Percentiles rank a stretch among this genome's conserved stretches.
phyloP scores from a whole-genome alignment of 2,329 filamentous ascomycete genomes.

The Byssochlamys sp. region DNA sequence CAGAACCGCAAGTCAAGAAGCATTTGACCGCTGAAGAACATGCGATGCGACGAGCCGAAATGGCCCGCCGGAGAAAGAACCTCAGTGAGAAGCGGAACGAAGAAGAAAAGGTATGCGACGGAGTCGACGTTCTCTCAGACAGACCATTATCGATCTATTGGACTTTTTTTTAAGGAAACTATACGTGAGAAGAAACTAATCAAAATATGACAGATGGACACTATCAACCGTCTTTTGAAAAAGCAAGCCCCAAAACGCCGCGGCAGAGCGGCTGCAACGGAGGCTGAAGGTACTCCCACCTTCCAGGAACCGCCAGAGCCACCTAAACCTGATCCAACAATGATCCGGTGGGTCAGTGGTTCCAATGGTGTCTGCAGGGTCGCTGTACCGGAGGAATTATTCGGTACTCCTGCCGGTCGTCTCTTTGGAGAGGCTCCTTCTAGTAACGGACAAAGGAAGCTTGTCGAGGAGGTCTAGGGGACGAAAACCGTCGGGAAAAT shows the following conservation, averaged over 20 bases:
- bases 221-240: conserved; percentile 57
- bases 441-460: conserved; percentile 14
- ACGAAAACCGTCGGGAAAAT: background rate
- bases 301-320: conserved; percentile 28
- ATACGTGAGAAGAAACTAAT: conserved; percentile 8
- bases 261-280: conserved; percentile 39
- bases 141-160: no score
- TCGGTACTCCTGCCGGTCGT: conserved; percentile 34
- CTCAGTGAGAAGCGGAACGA: conserved; percentile 68
- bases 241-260: conserved; percentile 55
- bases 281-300: conserved; percentile 34
- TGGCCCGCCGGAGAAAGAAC: conserved; percentile 64
- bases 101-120: conserved; percentile 56
- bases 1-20: conserved; percentile 63
- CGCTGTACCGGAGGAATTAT: conserved; percentile 40
- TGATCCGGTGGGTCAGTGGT: conserved; percentile 38
- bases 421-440: conserved; percentile 24
- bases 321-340: conserved; percentile 34
- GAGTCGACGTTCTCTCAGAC: no score
- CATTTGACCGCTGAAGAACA: conserved; percentile 64
- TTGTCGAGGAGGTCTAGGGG: conserved; percentile 31
- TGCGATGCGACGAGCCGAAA: conserved; percentile 62
- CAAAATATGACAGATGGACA: conserved; percentile 46
- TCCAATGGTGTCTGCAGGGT: conserved; percentile 30
- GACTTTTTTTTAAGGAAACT: background rate